phyloP scores from a whole-genome alignment of 352 stramenopile species.

The Phytophthora crassamura region DNA sequence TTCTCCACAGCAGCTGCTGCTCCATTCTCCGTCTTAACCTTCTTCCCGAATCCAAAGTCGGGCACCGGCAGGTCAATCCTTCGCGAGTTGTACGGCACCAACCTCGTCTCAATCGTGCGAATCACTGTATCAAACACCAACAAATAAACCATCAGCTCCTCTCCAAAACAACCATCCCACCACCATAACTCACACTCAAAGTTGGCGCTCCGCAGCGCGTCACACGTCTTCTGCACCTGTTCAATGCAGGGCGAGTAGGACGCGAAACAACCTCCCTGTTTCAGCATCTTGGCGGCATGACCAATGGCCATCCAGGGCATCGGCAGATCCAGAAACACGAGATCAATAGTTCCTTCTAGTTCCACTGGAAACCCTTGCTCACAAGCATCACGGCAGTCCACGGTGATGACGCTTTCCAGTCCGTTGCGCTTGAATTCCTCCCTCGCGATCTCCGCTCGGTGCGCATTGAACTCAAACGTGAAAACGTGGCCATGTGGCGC shows the following conservation, averaged over 20 bases:
- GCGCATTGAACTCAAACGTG: conserved; percentile 99
- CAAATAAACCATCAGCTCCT: conserved; percentile 5
- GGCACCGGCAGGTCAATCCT: conserved; percentile 73
- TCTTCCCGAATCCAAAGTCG: conserved; percentile 68
- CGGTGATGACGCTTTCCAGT: conserved; percentile 91
- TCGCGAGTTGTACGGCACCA: conserved; percentile 85
- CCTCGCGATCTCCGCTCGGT: conserved; percentile 90
- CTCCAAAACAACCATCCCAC: background rate
- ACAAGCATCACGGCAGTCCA: conserved; percentile 96
- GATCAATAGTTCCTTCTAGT: conserved; percentile 86
- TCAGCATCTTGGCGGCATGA: conserved; percentile 93
- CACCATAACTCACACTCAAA: conserved; percentile 74
- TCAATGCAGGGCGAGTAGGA: conserved; percentile 99
- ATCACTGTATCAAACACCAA: conserved; percentile 60
- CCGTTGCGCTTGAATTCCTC: conserved; percentile 96
- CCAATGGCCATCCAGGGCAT: conserved; percentile 96
- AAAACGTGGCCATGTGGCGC: conserved; percentile 92
- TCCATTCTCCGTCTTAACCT: conserved; percentile 26
- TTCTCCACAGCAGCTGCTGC: conserved; percentile 2
- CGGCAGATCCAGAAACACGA: conserved; percentile 98
- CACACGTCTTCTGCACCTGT: conserved; percentile 95
- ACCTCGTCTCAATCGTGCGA: conserved; percentile 93
- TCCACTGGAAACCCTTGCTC: conserved; percentile 83
- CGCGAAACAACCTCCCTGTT: conserved; percentile 93
- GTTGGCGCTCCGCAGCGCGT: conserved; percentile 69